A percentile compares a stretch with the other conserved stretches of the same genome.
phyloP scores from a whole-genome alignment of 1,284 basidiomycete genomes.

The Tilletia setariae region DNA sequence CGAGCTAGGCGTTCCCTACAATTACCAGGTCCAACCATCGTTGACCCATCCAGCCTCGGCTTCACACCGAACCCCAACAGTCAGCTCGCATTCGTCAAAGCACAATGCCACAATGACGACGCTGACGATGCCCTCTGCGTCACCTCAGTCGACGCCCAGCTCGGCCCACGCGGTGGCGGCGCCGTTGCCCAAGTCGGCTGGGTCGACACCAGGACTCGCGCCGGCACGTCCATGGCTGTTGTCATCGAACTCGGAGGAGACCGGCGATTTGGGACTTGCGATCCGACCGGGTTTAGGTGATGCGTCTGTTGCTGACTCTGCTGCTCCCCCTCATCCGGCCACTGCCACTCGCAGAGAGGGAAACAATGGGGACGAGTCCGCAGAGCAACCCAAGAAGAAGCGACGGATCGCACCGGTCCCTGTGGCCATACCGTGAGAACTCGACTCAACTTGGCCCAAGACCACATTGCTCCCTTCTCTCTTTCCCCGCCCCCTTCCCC shows the following conservation, averaged over 20 bases:
- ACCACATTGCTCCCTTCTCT: too few species aligned
- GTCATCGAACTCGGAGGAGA: neutral
- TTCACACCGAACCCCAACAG: conserved; percentile 18
- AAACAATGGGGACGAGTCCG: conserved; percentile 22
- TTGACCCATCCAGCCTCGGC: conserved; percentile 20
- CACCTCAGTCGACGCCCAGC: conserved; percentile 16
- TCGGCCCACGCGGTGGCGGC: conserved; percentile 26
- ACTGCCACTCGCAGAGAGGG: conserved; percentile 22
- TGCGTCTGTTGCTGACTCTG: neutral
- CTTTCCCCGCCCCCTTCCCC: too few species aligned
- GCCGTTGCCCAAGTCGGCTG: conserved; percentile 22
- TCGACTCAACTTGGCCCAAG: too few species aligned
- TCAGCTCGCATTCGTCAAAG: conserved; percentile 23
- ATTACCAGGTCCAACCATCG: conserved; percentile 36
- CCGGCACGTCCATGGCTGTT: neutral
- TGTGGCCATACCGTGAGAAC: neutral
- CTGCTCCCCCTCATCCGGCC: neutral
- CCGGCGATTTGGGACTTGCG: neutral
- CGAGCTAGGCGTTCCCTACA: conserved; percentile 71
- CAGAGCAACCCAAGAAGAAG: conserved; percentile 78
- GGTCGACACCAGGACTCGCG: neutral
- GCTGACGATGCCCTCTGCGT: neutral
- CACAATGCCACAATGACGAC: conserved; percentile 22
- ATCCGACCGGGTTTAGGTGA: neutral
- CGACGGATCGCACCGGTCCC: conserved; percentile 73